These are phyloP conservation scores for Pelargonium fulgidum DNA, from an alignment of 441 rosid genomes.

Conservation along the genomic window DNA sequence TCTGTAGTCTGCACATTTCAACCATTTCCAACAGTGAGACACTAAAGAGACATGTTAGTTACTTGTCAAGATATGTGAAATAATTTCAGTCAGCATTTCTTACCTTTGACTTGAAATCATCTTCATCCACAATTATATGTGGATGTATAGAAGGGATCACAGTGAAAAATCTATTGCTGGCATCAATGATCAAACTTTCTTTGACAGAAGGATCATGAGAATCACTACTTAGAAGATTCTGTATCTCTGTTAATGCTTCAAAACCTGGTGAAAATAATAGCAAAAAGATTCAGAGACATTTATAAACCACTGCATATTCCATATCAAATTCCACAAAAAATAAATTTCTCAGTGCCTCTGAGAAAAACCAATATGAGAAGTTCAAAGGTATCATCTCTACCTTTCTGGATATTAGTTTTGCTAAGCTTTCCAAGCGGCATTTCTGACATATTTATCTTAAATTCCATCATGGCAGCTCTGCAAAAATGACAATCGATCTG, in stretches of 20 bases:
- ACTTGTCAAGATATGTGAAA: slow-evolving; percentile 14
- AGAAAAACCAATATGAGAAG: slow-evolving; percentile 15
- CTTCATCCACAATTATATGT: slow-evolving; percentile 75
- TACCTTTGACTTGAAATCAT: slow-evolving; percentile 92
- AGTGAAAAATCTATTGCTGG: slow-evolving; percentile 90
- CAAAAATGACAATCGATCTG: slow-evolving; percentile 24
- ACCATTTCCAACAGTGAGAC: neutral
- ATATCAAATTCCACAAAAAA: too few species aligned
- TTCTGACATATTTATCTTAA: slow-evolving; percentile 89
- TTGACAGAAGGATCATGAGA: slow-evolving; percentile 42
- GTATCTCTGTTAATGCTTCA: slow-evolving; percentile 91
- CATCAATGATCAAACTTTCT: slow-evolving; percentile 82
- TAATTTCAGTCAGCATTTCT: slow-evolving; percentile 2
- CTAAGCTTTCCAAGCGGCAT: slow-evolving; percentile 98
- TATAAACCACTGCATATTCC: slow-evolving; percentile 10
- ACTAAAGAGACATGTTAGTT: neutral
- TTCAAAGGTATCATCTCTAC: slow-evolving; percentile 28
- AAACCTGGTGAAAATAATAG: slow-evolving; percentile 51
- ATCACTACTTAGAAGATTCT: slow-evolving; percentile 52
- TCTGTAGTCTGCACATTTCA: too few species aligned
- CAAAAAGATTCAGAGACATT: slow-evolving; percentile 2
- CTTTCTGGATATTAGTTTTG: slow-evolving; percentile 77
- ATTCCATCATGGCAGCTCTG: slow-evolving; percentile 99
- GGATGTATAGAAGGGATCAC: slow-evolving; percentile 88
- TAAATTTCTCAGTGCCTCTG: neutral